Evolutionary conservation across 78 protist species (phyloP), one percentile per base, ranked within the genome.

Genomic region (Pigoraptor vietnamica): DNA sequence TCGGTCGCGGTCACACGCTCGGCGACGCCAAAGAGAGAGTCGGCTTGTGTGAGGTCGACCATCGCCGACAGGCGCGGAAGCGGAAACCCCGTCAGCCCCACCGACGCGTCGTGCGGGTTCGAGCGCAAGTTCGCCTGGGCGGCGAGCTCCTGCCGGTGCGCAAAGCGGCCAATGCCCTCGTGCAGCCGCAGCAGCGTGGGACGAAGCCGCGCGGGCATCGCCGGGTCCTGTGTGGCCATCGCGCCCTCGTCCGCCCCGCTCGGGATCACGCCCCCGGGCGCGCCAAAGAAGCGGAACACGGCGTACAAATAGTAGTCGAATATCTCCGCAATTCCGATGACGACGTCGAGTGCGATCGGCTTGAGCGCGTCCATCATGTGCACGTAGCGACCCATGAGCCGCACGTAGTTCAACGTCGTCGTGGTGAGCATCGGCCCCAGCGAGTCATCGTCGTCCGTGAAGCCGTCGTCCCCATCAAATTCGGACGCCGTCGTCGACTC

Each of bases 271-370:
- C 29, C 6, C 14, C 67, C 67, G 67, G 67, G 67, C 33, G 35
- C 0, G 79, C 39, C 67, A 39, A 87, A 87, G 36, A 87, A 87
- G 25, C 1, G 33, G 67, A 32, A 87, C 34, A 87, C 89, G 21
- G 89, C 25, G 67, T 87, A 87, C 79, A 87, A 0, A 67, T 87
- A 87, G 35, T 87, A 87, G 35, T 87, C 89, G 36, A 87, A 35
- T 0, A 87, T 37, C 35, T 87, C 40, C 48, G 67, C 0, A 0
- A 87, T 37, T 35, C 79, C 89, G 23, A 39, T 24, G 24, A 87
- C 2, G 33, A 87, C 67, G 0, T 87, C 79, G 23, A 34, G 23
- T 24, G 67, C 48, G 67, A 87, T 87, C 36, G 89, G 89, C 79
- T 35, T 14, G 39, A 87, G 89, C 6, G 19, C 37, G 25, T 87